These are phyloP conservation scores for Chamaenerion angustifolium DNA, from an alignment of 345 rosid species.

Conservation along the genomic window DNA sequence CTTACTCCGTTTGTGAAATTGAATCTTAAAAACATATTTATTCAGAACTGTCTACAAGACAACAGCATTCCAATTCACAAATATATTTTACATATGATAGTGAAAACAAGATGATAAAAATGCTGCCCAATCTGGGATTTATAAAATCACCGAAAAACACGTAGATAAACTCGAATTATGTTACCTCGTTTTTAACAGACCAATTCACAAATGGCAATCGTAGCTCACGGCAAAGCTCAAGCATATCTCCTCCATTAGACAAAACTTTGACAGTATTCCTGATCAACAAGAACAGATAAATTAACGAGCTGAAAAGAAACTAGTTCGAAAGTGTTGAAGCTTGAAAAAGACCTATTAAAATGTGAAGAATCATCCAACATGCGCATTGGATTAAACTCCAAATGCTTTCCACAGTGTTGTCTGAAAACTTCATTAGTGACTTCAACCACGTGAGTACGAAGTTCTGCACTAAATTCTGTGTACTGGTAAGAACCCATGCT, in stretches of 20 bases:
- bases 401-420: conserved; percentile 76
- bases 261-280: conserved; percentile 89
- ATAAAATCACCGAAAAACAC: no score
- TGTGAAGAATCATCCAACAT: conserved; percentile 51
- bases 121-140: no score
- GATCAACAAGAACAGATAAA: conserved; percentile 11
- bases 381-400: conserved; percentile 58
- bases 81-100: neutral
- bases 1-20: no score
- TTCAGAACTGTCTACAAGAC: no score
- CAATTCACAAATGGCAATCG: conserved; percentile 75
- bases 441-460: conserved; percentile 70
- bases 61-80: neutral
- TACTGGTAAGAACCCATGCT: conserved; percentile 34
- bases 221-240: conserved; percentile 84
- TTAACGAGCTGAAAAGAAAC: neutral
- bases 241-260: conserved; percentile 81
- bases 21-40: no score
- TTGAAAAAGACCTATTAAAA: conserved; percentile 39
- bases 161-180: neutral
- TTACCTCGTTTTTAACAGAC: conserved; percentile 62
- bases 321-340: conserved; percentile 1
- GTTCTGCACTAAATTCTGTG: conserved; percentile 52
- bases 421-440: conserved; percentile 66
- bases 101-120: neutral